Base-by-base conservation (phyloP, 768 basidiomycete species). In the Tylopilus sp. region DNA sequence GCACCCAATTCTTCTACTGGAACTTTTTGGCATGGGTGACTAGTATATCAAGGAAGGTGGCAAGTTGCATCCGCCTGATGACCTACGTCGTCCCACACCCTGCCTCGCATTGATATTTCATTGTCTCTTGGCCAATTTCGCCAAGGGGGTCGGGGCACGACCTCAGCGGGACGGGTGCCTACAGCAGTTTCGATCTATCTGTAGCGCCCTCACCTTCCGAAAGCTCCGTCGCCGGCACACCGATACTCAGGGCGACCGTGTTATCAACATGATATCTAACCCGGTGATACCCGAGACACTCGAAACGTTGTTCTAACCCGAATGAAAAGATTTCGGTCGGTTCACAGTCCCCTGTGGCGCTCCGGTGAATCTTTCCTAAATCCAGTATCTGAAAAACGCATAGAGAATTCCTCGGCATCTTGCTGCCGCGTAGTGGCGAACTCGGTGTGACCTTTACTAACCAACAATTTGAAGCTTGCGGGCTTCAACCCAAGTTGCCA, bases 401-500 rank as follows among this genome's bases (percentile, higher is more conserved):
- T 78, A 48, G 98, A 78, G 72, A 98, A 98, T 70, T 98, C 95
- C 63, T 95, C 93, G 6, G 94, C 84, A 62, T 99, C 97, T 65
- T 98, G 97, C 69, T 99, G 95, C 47, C 82, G 79, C 95, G 98
- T 98, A 43, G 95, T 98, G 30, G 88, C 76, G 61, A 98, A 98
- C 70, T 98, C 97, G 28, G 81, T 81, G 61, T 98, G 97, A 1
- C 91, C 93, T 58, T 88, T 90, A 3, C 95, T 95, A 31, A 98
- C 81, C 10, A 98, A 79, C 5, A 83, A 73, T 69, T 98, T 98
- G 75, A 98, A 92, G 56, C 81, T 82, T 1, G 75, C 75, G 0
- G 95, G 97, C 39, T 80, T 79, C 36, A 99, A 67, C 0, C 97
- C 97, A 21, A 79, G 81, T 64, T 98, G 95, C 68, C 68, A 68